A percentile compares a stretch with the other conserved stretches of the same genome.
Evolutionary conservation across 345 rosid species (phyloP).

Genomic region (Melaleuca quinquenervia): DNA sequence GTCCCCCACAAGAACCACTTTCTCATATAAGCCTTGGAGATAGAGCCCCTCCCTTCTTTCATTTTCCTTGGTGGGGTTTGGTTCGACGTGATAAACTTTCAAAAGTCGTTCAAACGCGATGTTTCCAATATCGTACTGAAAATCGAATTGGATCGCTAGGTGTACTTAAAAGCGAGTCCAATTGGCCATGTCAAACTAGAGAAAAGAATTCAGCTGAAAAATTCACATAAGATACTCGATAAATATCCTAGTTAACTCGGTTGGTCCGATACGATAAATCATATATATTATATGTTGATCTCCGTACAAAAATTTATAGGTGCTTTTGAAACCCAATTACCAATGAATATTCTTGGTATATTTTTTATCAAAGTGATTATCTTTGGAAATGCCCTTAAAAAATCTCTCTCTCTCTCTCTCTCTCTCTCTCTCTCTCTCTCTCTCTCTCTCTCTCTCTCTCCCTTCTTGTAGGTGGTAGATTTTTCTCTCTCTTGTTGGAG

Average conservation of each 20-base stretch:
- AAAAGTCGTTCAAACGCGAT: not conserved
- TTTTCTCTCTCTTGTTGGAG: not conserved
- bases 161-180: not conserved
- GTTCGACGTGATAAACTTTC: not conserved
- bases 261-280: not conserved
- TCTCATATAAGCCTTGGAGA: slow-evolving; percentile 15
- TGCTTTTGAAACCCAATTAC: not conserved
- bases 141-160: not conserved
- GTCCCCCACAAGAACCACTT: not conserved
- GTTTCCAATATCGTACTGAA: not conserved
- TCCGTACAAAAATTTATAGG: not conserved
- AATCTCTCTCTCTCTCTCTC: not conserved
- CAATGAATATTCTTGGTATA: not conserved
- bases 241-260: not conserved
- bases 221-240: not conserved
- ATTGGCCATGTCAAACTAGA: not conserved
- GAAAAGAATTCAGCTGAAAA: not conserved
- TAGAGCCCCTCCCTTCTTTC: not conserved
- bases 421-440: too few relatives aligned
- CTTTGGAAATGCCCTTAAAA: not conserved
- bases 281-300: not conserved
- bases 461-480: not conserved
- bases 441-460: not conserved
- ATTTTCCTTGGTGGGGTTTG: slow-evolving; percentile 4
- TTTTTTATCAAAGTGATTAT: not conserved